These are phyloP conservation scores for Lineolata rhizophorae DNA, from an alignment of 495 filamentous ascomycete species.

Conservation along the genomic window DNA sequence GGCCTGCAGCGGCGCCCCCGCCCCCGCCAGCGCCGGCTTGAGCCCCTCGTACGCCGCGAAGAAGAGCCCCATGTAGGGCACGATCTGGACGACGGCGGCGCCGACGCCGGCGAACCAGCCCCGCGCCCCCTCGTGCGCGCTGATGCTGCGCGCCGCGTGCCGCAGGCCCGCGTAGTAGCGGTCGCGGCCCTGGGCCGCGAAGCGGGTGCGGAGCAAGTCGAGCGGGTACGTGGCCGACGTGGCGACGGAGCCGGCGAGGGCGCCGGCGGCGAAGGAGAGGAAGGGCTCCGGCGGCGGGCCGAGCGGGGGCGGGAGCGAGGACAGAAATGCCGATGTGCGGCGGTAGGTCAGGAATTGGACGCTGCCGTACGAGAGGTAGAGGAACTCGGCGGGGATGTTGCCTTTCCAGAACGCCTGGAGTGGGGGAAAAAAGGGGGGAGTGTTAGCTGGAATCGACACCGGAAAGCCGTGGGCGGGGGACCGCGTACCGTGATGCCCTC, in stretches of 20 bases:
- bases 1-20: constrained; percentile 14
- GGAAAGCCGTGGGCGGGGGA: constrained; percentile 20
- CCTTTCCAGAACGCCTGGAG: constrained; percentile 82
- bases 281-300: constrained; percentile 36
- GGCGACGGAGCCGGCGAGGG: constrained; percentile 53
- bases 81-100: constrained; percentile 63
- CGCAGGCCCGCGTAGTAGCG: constrained; percentile 51
- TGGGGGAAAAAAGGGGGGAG: too few species aligned
- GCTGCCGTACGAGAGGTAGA: constrained; percentile 78
- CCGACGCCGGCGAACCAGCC: constrained; percentile 78
- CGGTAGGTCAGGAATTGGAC: constrained; percentile 81
- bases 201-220: constrained; percentile 81
- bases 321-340: constrained; percentile 45
- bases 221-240: constrained; percentile 80
- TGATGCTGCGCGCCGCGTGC: constrained; percentile 47
- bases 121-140: constrained; percentile 41
- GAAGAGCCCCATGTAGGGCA: constrained; percentile 93
- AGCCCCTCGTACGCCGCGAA: constrained; percentile 68
- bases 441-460: too few species aligned
- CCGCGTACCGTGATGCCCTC: constrained; percentile 48
- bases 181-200: constrained; percentile 82
- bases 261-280: constrained; percentile 63
- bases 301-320: constrained; percentile 58
- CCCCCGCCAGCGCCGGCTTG: constrained; percentile 28
- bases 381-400: constrained; percentile 81